These are phyloP conservation scores for Solanum hybrid DNA, from an alignment of 305 asterid genomes.

Conservation along the genomic window DNA sequence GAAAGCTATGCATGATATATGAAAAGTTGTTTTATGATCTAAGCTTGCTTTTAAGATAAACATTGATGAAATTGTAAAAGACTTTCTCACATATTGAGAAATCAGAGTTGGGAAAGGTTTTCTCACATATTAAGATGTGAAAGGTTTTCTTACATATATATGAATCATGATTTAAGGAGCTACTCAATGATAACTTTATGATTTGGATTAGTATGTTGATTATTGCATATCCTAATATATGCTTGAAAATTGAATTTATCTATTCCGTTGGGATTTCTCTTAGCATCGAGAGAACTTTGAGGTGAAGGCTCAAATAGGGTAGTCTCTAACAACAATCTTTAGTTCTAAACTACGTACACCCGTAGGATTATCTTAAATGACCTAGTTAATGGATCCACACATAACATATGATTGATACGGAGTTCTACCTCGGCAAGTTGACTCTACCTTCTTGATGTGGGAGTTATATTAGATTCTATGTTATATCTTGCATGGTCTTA, in stretches of 20 bases:
- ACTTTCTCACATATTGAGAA: not conserved
- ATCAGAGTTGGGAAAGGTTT: not conserved
- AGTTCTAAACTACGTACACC: not conserved
- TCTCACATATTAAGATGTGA: not conserved
- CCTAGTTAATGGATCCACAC: not conserved
- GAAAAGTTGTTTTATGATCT: not conserved
- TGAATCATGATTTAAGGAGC: not conserved
- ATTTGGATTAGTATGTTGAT: not conserved
- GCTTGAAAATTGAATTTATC: not conserved
- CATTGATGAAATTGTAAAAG: not conserved
- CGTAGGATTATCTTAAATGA: too few relatives aligned
- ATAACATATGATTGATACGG: not conserved
- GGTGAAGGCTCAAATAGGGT: not conserved
- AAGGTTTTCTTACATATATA: not conserved
- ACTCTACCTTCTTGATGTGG: not conserved
- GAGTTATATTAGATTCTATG: not conserved
- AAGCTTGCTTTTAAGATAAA: not conserved
- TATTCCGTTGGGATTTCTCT: too few relatives aligned
- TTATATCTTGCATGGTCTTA: not conserved
- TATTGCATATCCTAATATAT: not conserved
- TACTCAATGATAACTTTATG: not conserved
- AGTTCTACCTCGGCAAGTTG: not conserved
- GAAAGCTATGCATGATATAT: not conserved
- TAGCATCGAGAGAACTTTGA: not conserved
- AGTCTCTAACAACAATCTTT: not conserved